Percentiles rank a stretch among this genome's conserved stretches.
These are phyloP conservation scores for Claviceps paspali DNA, from an alignment of 2,329 filamentous ascomycete species.

Conservation along the genomic window DNA sequence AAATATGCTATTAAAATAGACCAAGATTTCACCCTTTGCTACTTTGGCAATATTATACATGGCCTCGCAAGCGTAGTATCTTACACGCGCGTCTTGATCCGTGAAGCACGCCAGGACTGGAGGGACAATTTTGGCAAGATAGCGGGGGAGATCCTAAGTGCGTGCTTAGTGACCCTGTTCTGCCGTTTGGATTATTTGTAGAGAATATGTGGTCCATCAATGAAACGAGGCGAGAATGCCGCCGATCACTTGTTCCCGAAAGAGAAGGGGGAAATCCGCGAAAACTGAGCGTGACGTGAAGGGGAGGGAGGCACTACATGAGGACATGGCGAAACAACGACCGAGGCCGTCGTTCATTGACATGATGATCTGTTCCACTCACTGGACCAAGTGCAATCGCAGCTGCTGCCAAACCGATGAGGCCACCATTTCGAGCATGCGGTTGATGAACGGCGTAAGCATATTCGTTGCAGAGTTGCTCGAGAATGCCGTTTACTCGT, in stretches of 20 bases:
- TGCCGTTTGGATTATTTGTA: neutral
- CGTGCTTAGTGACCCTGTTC: neutral
- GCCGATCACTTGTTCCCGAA: too few relatives aligned
- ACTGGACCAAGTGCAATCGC: constrained; percentile 89
- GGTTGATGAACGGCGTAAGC: constrained; percentile 95
- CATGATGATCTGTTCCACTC: constrained; percentile 23
- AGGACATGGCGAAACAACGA: neutral
- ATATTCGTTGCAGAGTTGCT: constrained; percentile 94
- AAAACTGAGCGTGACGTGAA: neutral
- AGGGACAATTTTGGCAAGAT: constrained; percentile 85
- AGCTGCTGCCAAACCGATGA: constrained; percentile 89
- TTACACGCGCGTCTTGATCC: constrained; percentile 90
- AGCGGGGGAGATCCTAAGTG: constrained; percentile 68
- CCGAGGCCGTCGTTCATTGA: neutral
- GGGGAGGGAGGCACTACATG: neutral
- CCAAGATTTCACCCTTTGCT: constrained; percentile 88
- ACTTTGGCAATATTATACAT: constrained; percentile 99
- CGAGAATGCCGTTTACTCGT: constrained; percentile 72
- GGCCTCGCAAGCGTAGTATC: constrained; percentile 97
- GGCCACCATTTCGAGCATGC: constrained; percentile 86
- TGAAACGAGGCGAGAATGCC: neutral
- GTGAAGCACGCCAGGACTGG: constrained; percentile 95
- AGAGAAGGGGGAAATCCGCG: neutral
- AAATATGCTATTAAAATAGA: constrained; percentile 98
- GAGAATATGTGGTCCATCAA: neutral